Evolutionary conservation across 2,329 filamentous ascomycete species (phyloP).

Genomic region (Didymella arachidicola): DNA sequence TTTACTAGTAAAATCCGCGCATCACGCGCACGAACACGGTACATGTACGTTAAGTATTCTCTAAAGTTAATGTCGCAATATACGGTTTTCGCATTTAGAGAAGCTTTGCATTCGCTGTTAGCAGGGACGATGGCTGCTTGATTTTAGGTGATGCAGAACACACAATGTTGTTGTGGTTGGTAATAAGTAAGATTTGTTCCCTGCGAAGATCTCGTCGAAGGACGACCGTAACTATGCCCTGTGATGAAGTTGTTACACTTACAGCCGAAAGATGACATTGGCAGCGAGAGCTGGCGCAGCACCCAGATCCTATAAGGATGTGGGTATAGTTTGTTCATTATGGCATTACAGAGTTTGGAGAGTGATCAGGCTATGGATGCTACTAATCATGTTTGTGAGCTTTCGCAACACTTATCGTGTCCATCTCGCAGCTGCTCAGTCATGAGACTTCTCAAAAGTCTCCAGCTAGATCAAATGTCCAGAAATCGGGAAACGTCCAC

Average conservation of each 20-base stretch:
- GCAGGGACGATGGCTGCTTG: neutral
- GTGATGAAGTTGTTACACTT: neutral
- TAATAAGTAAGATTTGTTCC: neutral
- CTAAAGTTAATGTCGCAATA: neutral
- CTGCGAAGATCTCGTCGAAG: neutral
- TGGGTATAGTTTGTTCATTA: neutral
- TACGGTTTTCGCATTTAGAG: neutral
- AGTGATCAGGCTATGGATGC: neutral
- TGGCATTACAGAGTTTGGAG: too few relatives aligned
- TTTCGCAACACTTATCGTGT: neutral
- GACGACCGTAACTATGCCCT: neutral
- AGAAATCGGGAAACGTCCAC: slow-evolving; percentile 48
- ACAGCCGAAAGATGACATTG: neutral
- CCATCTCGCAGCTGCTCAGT: neutral
- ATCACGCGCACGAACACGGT: too few relatives aligned
- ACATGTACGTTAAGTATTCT: too few relatives aligned
- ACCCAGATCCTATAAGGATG: neutral
- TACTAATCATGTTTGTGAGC: neutral
- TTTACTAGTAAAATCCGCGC: too few relatives aligned
- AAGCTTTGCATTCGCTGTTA: neutral
- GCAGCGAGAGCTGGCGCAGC: too few relatives aligned
- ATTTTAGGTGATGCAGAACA: neutral
- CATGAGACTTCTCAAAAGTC: slow-evolving; percentile 28
- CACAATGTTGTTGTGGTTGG: slow-evolving; percentile 13
- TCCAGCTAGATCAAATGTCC: slow-evolving; percentile 45